Base-by-base conservation (phyloP, 176 grass and related monocot species). In the Eremochloa ophiuroides region DNA sequence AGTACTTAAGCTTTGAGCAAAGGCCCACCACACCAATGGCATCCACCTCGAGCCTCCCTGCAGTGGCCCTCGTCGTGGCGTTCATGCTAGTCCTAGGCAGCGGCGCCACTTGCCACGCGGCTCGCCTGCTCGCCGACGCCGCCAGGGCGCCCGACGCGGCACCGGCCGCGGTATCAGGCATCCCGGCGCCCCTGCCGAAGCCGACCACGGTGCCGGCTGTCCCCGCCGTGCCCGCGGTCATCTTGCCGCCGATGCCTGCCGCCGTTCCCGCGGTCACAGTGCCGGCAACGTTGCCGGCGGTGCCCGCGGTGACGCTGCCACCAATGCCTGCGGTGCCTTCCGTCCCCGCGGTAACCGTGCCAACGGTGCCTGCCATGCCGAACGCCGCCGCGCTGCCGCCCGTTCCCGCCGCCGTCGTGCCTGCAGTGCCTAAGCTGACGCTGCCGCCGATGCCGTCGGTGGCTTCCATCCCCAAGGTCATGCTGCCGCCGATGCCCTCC, bases 401-500 rank as follows among this genome's bases (percentile, higher is more conserved):
- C 6, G 10, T 75, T 22, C 76, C 87, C 1, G 26, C 37, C 62
- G 38, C 15, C 10, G 35, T 83, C 8, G 27, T 71, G 50, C 79
- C 85, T 16, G 15, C 71, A 20, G 9, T 87, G n/a, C 80, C 73
- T 12, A 80, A 80, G 77, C 41, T 89, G 71, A 26, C 87, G 6
- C 16, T 85, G 64, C 87, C 87, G 0, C 77, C 83, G 28, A 73
- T 85, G 53, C 82, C 82, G 14, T 17, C 51, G 31, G 10, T 83
- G 7, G 16, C 86, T 8, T 33, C 58, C 13, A 46, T 85, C 4
- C 82, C 87, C 0, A 83, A 34, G 62, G 63, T 88, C 8, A 41
- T 62, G 2, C 48, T 69, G 77, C 82, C 82, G 20, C 76, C 82
- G 43, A 78, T 80, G 59, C 75, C 23, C 35, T 42, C 66, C 0